Conservation (phyloP, 2,329 filamentous ascomycete genomes). For the Lachnellula cervina region DNA sequence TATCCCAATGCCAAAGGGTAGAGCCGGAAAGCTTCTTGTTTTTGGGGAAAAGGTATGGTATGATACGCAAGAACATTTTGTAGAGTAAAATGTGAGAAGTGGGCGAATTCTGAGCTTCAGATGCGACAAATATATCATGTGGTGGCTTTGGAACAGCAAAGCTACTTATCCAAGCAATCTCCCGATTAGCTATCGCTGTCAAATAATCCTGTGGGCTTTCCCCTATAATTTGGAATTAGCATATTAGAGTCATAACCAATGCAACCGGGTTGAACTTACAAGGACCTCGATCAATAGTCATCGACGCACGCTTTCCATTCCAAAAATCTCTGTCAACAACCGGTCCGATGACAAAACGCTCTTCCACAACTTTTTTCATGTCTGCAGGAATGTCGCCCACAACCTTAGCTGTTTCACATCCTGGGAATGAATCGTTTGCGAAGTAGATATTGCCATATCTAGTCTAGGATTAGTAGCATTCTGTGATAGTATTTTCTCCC, state of each 20-base stretch:
- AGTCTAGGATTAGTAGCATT: slow-evolving; percentile 13
- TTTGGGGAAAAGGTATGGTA: slow-evolving; percentile 30
- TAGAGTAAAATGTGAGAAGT: slow-evolving; percentile 32
- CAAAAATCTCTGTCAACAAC: slow-evolving; percentile 33
- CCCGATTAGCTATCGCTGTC: slow-evolving; percentile 28
- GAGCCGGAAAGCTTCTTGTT: slow-evolving; percentile 23
- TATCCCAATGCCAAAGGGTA: slow-evolving; percentile 37
- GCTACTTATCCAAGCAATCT: slow-evolving; percentile 33
- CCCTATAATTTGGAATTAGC: slow-evolving; percentile 27
- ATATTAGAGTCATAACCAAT: slow-evolving; percentile 1
- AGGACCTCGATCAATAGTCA: slow-evolving; percentile 37
- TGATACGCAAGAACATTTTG: slow-evolving; percentile 30
- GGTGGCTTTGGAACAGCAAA: slow-evolving; percentile 24
- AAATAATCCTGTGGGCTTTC: slow-evolving; percentile 31
- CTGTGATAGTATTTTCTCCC: neutral
- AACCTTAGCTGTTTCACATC: slow-evolving; percentile 29
- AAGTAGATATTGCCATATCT: slow-evolving; percentile 38
- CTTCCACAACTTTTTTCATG: slow-evolving; percentile 29
- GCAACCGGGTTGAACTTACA: slow-evolving; percentile 29
- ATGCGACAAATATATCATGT: slow-evolving; percentile 23
- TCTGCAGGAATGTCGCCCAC: slow-evolving; percentile 24
- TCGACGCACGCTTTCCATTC: slow-evolving; percentile 32
- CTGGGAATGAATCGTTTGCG: slow-evolving; percentile 29
- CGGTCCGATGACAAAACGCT: slow-evolving; percentile 36
- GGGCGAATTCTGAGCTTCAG: slow-evolving; percentile 28